Evolutionary conservation across 306 rosid genomes (phyloP).

Genomic region (Macrotyloma uniflorum): DNA sequence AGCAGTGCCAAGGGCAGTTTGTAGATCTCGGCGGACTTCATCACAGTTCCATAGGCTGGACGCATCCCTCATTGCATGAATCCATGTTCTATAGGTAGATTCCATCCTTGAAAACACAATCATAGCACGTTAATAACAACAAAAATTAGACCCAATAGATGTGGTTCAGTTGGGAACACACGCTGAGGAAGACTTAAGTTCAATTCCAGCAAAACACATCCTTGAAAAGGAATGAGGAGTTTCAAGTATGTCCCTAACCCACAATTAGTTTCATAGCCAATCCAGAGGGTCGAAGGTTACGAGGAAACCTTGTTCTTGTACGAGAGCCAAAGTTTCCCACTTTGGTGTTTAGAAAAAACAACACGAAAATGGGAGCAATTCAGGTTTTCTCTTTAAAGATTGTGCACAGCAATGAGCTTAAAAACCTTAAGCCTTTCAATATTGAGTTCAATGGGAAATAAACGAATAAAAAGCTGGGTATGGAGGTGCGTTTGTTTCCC

Average conservation of each 20-base stretch:
- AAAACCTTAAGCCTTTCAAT: constrained; percentile 14
- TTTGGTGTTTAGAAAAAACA: background rate
- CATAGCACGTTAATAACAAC: constrained; percentile 31
- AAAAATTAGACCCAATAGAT: background rate
- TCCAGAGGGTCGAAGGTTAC: background rate
- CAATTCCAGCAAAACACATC: too few relatives aligned
- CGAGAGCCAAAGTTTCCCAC: background rate
- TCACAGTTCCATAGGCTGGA: constrained; percentile 65
- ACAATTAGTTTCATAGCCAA: background rate
- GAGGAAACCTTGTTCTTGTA: background rate
- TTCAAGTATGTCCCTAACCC: background rate
- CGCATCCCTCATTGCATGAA: constrained; percentile 60
- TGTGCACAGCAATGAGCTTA: background rate
- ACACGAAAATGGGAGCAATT: background rate
- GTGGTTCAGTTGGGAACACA: background rate
- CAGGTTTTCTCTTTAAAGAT: background rate
- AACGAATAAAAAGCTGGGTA: background rate
- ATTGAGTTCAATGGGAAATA: background rate
- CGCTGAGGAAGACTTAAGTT: background rate
- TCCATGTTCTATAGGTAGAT: constrained; percentile 82
- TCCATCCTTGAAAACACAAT: constrained; percentile 72
- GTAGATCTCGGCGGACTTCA: constrained; percentile 80
- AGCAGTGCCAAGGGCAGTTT: constrained; percentile 87
- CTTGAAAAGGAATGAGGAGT: too few relatives aligned
- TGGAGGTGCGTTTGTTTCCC: background rate